Evolutionary conservation across 2,329 filamentous ascomycete species (phyloP).

Genomic region (Venturia aucupariae): DNA sequence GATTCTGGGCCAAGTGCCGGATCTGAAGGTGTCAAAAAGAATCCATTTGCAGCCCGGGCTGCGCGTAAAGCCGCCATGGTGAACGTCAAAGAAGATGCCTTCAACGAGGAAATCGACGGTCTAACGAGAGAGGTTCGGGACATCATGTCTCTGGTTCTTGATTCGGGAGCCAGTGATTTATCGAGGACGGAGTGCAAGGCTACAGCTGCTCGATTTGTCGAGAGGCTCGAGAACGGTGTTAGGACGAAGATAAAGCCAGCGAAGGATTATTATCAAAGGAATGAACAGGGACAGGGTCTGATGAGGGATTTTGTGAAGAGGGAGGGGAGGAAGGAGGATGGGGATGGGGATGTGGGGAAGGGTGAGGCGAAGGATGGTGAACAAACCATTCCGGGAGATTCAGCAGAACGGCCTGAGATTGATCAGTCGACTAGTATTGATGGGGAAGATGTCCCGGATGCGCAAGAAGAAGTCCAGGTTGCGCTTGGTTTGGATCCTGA

Average conservation of each 20-base stretch:
- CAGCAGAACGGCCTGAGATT: not conserved
- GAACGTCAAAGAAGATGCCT: constrained; percentile 37
- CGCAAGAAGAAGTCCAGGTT: not conserved
- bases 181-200: constrained; percentile 69
- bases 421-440: not conserved
- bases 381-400: not conserved
- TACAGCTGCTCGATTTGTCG: constrained; percentile 62
- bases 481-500: no score
- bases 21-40: not conserved
- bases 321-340: not conserved
- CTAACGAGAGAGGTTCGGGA: constrained; percentile 51
- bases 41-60: not conserved
- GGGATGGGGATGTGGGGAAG: not conserved
- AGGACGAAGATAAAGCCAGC: constrained; percentile 44
- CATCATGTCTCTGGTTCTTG: constrained; percentile 55
- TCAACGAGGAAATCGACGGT: constrained; percentile 63
- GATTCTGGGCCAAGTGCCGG: constrained; percentile 10
- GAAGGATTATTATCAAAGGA: not conserved
- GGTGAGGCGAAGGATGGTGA: not conserved
- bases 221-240: constrained; percentile 62
- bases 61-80: constrained; percentile 14
- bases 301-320: not conserved
- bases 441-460: not conserved
- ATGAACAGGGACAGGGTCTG: not conserved
- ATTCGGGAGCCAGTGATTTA: constrained; percentile 63